A percentile compares a stretch with the other conserved stretches of the same genome.
Evolutionary conservation across 2,329 filamentous ascomycete genomes (phyloP).

Genomic region (Trichoderma koningiopsis): DNA sequence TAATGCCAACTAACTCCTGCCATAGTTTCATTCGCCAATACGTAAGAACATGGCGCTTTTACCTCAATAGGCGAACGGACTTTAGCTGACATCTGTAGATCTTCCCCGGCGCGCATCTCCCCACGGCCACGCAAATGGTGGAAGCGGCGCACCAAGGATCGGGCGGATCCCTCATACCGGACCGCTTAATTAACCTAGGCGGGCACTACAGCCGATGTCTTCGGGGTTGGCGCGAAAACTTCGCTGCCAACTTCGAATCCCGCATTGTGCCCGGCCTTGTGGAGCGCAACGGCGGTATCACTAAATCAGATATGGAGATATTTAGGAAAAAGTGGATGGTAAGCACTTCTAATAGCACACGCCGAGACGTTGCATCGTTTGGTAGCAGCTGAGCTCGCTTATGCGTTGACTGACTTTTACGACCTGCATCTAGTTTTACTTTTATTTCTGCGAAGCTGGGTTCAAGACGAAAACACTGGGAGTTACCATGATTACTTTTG

Average conservation of each 20-base stretch:
- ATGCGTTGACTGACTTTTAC: neutral
- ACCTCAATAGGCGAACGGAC: neutral
- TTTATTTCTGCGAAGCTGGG: slow-evolving; percentile 7
- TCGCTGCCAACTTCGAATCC: slow-evolving; percentile 38
- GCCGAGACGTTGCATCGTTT: neutral
- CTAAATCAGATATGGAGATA: neutral
- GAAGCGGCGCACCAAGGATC: slow-evolving; percentile 63
- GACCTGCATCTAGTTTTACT: neutral
- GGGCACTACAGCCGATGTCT: slow-evolving; percentile 73
- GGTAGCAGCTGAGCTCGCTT: neutral
- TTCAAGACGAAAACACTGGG: slow-evolving; percentile 7
- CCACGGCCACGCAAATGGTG: slow-evolving; percentile 58
- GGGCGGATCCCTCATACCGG: slow-evolving; percentile 63
- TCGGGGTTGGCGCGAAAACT: slow-evolving; percentile 68
- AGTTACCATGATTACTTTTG: neutral
- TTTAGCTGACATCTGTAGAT: slow-evolving; percentile 36
- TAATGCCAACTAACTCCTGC: neutral
- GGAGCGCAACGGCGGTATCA: neutral
- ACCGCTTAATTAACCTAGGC: slow-evolving; percentile 71
- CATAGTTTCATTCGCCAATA: slow-evolving; percentile 11
- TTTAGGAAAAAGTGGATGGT: slow-evolving; percentile 13
- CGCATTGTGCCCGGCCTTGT: neutral
- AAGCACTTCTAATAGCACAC: neutral
- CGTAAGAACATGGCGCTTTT: neutral
- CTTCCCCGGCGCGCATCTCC: slow-evolving; percentile 75